Evolutionary conservation across 306 rosid genomes (phyloP), one percentile per base, ranked within the genome.

Genomic region (Adenanthera pavonina): DNA sequence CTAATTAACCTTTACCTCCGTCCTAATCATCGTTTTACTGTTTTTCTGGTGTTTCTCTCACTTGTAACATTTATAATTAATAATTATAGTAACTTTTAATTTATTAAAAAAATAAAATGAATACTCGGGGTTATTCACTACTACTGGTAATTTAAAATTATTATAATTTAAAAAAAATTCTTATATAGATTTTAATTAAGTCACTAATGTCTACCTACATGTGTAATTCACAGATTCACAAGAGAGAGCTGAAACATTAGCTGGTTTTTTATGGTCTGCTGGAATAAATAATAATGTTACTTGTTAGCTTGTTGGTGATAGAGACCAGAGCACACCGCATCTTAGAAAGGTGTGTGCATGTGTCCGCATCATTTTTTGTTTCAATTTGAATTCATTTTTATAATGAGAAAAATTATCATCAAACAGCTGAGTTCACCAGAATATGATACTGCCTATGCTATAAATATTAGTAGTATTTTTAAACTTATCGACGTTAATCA

Each of bases 1-100:
- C 15, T 38, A 67, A 59, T 82, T 38, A 47, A 47, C 77, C 83
- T 73, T 66, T 33, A 66, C 34, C 54, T 78, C 40, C 30, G 80
- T 83, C 76, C 73, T 66, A 30, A 73, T 56, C 47, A 46, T 61
- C 69, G 41, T 48, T 71, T 82, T 71, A 17, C 2, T 40, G 0
- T 17, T 41, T 16, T 53, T 53, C 7, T 40, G n/a, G 48, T 19
- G 8, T 11, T 17, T 38, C 33, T 41, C 0, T 5, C 7, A 38
- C 5, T 38, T 38, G 5, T 38, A 38, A 38, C 3, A 38, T 38
- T 38, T 38, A 38, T 38, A 38, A 38, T 38, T 38, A 38, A 38
- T 2, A 38, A 5, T 38, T 38, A 38, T 2, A 38, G 5, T 38
- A 5, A 38, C 1, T 38, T 5, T 38, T 5, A 38, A 38, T 25